Evolutionary conservation across 208 protist species (phyloP).

Genomic region (Trypanosoma melophagium): DNA sequence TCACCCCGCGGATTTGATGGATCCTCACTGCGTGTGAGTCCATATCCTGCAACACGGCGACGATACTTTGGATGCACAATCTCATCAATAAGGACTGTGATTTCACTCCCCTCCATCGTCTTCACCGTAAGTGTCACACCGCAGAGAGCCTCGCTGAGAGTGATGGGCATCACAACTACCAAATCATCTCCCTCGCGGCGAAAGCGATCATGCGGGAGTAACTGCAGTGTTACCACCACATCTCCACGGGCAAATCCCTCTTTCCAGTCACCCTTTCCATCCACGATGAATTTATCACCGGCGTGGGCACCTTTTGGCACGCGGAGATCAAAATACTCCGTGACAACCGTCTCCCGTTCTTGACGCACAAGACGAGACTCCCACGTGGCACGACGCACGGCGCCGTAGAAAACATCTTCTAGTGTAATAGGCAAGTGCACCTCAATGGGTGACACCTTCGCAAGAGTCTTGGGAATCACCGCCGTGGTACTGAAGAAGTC

Average conservation of each 20-base stretch:
- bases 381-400: slow-evolving; percentile 72
- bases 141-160: slow-evolving; percentile 80
- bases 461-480: slow-evolving; percentile 51
- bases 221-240: slow-evolving; percentile 64
- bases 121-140: slow-evolving; percentile 78
- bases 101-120: slow-evolving; percentile 78
- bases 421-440: slow-evolving; percentile 68
- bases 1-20: slow-evolving; percentile 55
- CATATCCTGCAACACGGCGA: slow-evolving; percentile 68
- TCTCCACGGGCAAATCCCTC: slow-evolving; percentile 67
- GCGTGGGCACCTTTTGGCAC: slow-evolving; percentile 71
- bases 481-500: slow-evolving; percentile 74
- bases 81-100: slow-evolving; percentile 82
- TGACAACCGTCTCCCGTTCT: slow-evolving; percentile 30
- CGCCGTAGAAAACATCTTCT: slow-evolving; percentile 87
- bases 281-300: slow-evolving; percentile 63
- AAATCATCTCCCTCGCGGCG: slow-evolving; percentile 84
- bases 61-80: slow-evolving; percentile 85
- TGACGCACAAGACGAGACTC: slow-evolving; percentile 32
- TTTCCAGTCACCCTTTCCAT: slow-evolving; percentile 60
- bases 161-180: slow-evolving; percentile 60
- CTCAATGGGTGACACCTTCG: slow-evolving; percentile 55
- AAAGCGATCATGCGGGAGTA: slow-evolving; percentile 72
- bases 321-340: slow-evolving; percentile 61
- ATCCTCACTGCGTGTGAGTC: slow-evolving; percentile 44